Percentiles rank a stretch among this genome's conserved stretches.
Conservation (phyloP, 2,329 filamentous ascomycete species). For the Cladorrhinum sp. region DNA sequence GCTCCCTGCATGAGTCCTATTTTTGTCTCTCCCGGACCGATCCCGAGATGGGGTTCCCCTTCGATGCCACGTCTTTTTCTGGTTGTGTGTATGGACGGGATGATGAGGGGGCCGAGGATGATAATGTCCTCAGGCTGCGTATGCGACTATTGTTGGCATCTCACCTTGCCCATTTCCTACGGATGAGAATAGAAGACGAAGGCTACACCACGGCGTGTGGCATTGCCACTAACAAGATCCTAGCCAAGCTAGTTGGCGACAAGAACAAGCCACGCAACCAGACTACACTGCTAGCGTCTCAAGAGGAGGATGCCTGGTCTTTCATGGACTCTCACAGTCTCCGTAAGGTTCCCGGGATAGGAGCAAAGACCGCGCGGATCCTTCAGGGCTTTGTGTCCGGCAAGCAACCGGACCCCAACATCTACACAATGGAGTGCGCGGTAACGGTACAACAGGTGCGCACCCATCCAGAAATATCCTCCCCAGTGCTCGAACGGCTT, state of each 20-base stretch:
- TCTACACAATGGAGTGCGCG: conserved; percentile 38
- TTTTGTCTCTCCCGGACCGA: conserved; percentile 73
- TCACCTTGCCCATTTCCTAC: conserved; percentile 73
- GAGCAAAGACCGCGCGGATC: conserved; percentile 65
- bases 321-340: conserved; percentile 79
- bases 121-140: conserved; percentile 36
- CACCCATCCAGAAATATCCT: conserved; percentile 57
- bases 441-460: conserved; percentile 67
- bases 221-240: conserved; percentile 80
- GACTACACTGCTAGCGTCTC: conserved; percentile 73
- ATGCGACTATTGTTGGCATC: conserved; percentile 72
- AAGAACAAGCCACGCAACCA: conserved; percentile 84
- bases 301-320: conserved; percentile 49
- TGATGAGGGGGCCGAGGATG: conserved; percentile 21
- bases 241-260: conserved; percentile 81
- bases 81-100: conserved; percentile 51
- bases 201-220: conserved; percentile 88
- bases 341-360: conserved; percentile 80
- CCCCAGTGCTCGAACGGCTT: conserved; percentile 63
- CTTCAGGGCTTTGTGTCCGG: conserved; percentile 53
- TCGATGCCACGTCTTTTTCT: conserved; percentile 65
- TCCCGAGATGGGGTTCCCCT: conserved; percentile 76
- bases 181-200: conserved; percentile 67
- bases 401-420: conserved; percentile 31
- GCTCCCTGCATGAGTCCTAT: conserved; percentile 66